Conservation (phyloP, 2,329 filamentous ascomycete species). For the Dactylellina leptospora region DNA sequence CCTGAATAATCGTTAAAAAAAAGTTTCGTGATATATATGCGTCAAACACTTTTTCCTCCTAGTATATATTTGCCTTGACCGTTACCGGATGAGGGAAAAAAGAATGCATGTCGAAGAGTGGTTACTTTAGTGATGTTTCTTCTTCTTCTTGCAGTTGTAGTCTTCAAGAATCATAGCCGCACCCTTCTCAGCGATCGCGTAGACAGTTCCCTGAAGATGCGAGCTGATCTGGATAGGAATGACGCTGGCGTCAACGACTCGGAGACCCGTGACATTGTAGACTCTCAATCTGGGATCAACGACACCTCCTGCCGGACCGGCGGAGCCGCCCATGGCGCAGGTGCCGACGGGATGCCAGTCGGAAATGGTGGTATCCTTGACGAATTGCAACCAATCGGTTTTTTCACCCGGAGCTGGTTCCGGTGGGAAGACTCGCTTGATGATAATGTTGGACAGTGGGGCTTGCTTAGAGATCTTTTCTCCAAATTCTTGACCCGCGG, state of each 20-base stretch:
- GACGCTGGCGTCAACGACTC: constrained; percentile 60
- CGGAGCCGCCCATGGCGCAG: constrained; percentile 61
- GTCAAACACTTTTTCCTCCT: neutral
- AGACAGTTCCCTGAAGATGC: constrained; percentile 56
- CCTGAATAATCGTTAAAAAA: too few species aligned
- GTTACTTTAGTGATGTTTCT: neutral
- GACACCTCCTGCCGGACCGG: constrained; percentile 61
- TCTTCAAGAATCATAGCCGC: constrained; percentile 53
- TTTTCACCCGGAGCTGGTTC: constrained; percentile 51
- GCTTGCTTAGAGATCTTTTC: constrained; percentile 60
- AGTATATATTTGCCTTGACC: too few species aligned
- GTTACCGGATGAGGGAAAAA: too few species aligned
- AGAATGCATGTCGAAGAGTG: too few species aligned
- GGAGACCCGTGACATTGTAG: constrained; percentile 62
- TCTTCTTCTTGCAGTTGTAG: constrained; percentile 11
- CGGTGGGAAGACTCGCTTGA: constrained; percentile 58
- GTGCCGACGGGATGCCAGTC: constrained; percentile 62
- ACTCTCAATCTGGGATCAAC: constrained; percentile 63
- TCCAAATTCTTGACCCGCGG: constrained; percentile 61
- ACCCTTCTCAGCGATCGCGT: constrained; percentile 51
- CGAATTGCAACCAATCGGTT: constrained; percentile 59
- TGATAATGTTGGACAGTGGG: constrained; percentile 61
- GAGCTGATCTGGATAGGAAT: constrained; percentile 47
- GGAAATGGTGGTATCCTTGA: constrained; percentile 59
- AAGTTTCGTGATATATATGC: too few species aligned